phyloP scores from a whole-genome alignment of 2,329 filamentous ascomycete genomes.

The Tothia fuscella region DNA sequence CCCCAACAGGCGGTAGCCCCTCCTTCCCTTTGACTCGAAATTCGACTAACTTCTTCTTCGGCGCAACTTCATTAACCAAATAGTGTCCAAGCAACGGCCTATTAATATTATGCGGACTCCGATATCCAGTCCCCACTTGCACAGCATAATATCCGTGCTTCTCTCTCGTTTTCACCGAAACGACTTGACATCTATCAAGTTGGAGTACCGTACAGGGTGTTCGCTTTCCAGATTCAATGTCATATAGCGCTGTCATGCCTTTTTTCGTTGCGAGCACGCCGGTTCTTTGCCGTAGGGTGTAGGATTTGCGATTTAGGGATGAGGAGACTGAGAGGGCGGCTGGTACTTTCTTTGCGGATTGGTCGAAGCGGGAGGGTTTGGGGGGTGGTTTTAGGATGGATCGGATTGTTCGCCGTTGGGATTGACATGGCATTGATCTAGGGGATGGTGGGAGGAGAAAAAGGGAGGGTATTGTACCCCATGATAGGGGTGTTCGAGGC shows the following conservation, averaged over 20 bases:
- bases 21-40: conserved; percentile 67
- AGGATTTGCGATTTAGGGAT: conserved; percentile 45
- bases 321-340: conserved; percentile 10
- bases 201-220: conserved; percentile 86
- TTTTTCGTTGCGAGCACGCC: conserved; percentile 83
- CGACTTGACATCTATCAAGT: conserved; percentile 81
- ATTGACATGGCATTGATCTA: conserved; percentile 4
- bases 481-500: neutral
- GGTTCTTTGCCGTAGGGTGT: conserved; percentile 53
- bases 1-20: conserved; percentile 62
- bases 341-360: conserved; percentile 13
- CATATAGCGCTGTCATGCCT: conserved; percentile 89
- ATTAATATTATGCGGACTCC: conserved; percentile 63
- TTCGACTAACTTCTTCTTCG: conserved; percentile 74
- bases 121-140: conserved; percentile 70
- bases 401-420: conserved; percentile 5
- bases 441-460: conserved; percentile 8
- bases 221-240: conserved; percentile 60
- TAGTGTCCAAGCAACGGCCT: conserved; percentile 80
- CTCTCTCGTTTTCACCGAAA: conserved; percentile 70
- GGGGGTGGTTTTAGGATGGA: conserved; percentile 9
- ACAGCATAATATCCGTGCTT: conserved; percentile 89
- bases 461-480: conserved; percentile 1
- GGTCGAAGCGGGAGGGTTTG: conserved; percentile 8
- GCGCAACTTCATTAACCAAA: conserved; percentile 65